Evolutionary conservation across 2,329 filamentous ascomycete genomes (phyloP), one percentile per base, ranked within the genome.

Genomic region (Pseudopithomyces maydicus): DNA sequence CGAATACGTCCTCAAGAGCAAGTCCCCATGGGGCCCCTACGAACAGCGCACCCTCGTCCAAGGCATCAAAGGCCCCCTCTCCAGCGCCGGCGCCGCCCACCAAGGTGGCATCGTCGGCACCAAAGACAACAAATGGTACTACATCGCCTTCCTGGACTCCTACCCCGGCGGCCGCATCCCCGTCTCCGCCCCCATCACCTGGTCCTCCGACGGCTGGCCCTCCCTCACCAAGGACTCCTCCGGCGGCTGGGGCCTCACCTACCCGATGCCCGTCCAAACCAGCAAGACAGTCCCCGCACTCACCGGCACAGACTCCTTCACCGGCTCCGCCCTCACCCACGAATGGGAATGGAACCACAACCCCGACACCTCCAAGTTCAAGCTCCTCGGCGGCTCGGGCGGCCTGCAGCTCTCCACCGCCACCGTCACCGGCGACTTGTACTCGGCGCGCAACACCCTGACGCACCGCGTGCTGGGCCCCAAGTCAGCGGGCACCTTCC

Each of bases 341-440:
- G 72, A 79, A 2, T 87, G 82, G 82, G 84, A 87, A 67, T 87
- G 84, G 84, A 88, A 87, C 64, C 85, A 87, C 61, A 86, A 87
- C 66, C 85, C 85, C 0, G 83, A 87, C 54, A 76, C 70, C 0
- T 73, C 68, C 10, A 80, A 78, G 8, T 87, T 72, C 63, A 67
- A 64, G 1, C 73, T 85, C 11, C 68, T 74, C 39, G 72, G 79
- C 29, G 80, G 81, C 1, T 45, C 57, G 6, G 65, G 63, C 3
- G 71, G 72, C 1, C 63, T 87, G 2, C 77, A 74, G 0, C 74
- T 87, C 1, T 72, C 68, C 26, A 81, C 84, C 1, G 81, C 80
- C 1, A 82, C 80, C 0, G 77, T 85, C 0, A 87, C 84, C 0
- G 69, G 74, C 14, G 83, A 86, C 61, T 66, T 86, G 2, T 73